phyloP scores from a whole-genome alignment of 768 basidiomycete species.

The Ramaria rubella region DNA sequence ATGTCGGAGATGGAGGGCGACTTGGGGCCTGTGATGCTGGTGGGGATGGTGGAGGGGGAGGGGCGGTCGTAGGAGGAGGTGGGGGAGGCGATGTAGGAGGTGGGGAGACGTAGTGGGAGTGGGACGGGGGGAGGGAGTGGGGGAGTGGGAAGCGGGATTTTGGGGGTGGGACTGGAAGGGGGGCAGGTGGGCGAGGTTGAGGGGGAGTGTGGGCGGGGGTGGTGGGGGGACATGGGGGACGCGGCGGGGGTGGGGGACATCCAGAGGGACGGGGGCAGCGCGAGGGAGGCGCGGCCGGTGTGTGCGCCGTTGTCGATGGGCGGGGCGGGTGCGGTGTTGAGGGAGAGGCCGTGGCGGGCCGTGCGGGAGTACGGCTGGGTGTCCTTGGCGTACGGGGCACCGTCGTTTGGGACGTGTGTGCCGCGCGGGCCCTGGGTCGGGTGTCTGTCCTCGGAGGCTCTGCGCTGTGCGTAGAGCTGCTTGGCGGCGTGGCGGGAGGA shows the following conservation, averaged over 20 bases:
- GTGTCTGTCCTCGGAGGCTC: no score
- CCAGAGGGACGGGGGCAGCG: slow-evolving; percentile 74
- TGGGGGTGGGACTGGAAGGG: slow-evolving; percentile 21
- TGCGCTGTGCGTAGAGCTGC: no score
- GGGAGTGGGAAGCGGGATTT: no score
- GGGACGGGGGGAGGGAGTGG: slow-evolving; percentile 29
- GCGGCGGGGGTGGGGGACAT: slow-evolving; percentile 65
- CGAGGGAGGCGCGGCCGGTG: slow-evolving; percentile 14
- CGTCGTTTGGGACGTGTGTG: neutral
- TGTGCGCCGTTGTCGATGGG: neutral
- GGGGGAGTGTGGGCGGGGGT: no score
- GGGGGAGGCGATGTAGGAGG: slow-evolving; percentile 38
- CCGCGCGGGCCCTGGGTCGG: neutral
- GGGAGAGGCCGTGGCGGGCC: neutral
- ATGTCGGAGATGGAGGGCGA: slow-evolving; percentile 57
- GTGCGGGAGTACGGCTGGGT: neutral
- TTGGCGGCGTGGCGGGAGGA: no score
- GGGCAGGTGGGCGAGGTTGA: slow-evolving; percentile 20
- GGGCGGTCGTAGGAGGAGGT: slow-evolving; percentile 21
- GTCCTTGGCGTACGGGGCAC: no score
- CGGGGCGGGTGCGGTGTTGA: neutral
- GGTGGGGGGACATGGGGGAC: slow-evolving; percentile 14
- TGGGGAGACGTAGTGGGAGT: slow-evolving; percentile 30
- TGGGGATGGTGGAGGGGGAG: slow-evolving; percentile 22
- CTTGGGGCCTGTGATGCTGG: slow-evolving; percentile 22